Conservation (phyloP, 169 alveolate genomes). For the Plasmodium chabaudi region DNA sequence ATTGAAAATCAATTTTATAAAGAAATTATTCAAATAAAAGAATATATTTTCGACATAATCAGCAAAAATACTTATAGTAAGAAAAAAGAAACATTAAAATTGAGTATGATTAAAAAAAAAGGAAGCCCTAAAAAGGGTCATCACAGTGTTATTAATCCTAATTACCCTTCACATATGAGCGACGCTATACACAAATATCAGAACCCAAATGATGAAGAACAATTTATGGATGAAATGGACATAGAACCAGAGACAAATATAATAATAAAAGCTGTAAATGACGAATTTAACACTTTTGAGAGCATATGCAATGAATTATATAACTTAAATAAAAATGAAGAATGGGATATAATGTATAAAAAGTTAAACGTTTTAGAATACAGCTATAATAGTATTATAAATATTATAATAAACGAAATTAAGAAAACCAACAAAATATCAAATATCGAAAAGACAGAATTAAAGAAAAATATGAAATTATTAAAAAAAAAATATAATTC, state of each 20-base stretch:
- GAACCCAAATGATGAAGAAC: constrained; percentile 14
- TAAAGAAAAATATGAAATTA: constrained; percentile 40
- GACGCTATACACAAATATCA: constrained; percentile 17
- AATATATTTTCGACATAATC: constrained; percentile 28
- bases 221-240: background rate
- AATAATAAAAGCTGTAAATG: constrained; percentile 20
- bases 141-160: background rate
- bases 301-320: constrained; percentile 28
- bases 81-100: constrained; percentile 15
- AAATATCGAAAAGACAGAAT: constrained; percentile 44
- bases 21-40: constrained; percentile 47
- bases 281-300: constrained; percentile 55
- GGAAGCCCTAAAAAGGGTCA: constrained; percentile 2
- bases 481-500: constrained; percentile 47
- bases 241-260: background rate
- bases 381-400: constrained; percentile 28
- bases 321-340: constrained; percentile 23
- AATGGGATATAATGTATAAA: constrained; percentile 27
- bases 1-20: constrained; percentile 53
- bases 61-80: constrained; percentile 16
- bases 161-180: constrained; percentile 8
- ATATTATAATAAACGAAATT: constrained; percentile 28
- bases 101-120: constrained; percentile 31
- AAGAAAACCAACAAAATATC: constrained; percentile 15
- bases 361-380: constrained; percentile 26